These are phyloP conservation scores for Thermochaetoides dissita DNA, from an alignment of 2,329 filamentous ascomycete species.

Conservation along the genomic window DNA sequence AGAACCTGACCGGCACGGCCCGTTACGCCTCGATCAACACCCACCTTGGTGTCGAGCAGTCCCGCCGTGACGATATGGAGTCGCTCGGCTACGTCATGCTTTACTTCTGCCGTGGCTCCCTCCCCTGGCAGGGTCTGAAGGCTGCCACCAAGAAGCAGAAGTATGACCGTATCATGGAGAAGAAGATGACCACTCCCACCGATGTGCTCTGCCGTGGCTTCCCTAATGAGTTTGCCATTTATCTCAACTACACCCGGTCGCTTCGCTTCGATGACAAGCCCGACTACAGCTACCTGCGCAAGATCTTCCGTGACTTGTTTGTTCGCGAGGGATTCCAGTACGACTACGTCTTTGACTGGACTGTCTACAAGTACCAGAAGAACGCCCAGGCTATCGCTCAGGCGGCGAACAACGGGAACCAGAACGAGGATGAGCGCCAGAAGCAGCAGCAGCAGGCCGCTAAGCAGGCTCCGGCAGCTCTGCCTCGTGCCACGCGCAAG, in stretches of 20 bases:
- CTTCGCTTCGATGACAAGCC: slow-evolving; percentile 99
- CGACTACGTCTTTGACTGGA: slow-evolving; percentile 99
- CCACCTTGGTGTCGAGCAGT: slow-evolving; percentile 94
- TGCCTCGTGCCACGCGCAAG: slow-evolving; percentile 62
- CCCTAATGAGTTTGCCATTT: slow-evolving; percentile 98
- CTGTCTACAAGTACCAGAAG: slow-evolving; percentile 99
- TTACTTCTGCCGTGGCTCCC: slow-evolving; percentile 97
- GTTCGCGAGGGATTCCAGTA: slow-evolving; percentile 99
- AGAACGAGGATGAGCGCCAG: slow-evolving; percentile 45
- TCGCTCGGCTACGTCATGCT: slow-evolving; percentile 98
- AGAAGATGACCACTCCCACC: slow-evolving; percentile 99
- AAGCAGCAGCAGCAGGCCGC: slow-evolving; percentile 99
- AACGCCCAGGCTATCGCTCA: slow-evolving; percentile 90
- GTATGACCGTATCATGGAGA: slow-evolving; percentile 99
- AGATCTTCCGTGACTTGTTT: slow-evolving; percentile 99
- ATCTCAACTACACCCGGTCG: slow-evolving; percentile 97
- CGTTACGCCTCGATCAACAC: slow-evolving; percentile 99
- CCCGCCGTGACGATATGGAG: slow-evolving; percentile 98
- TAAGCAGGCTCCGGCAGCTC: slow-evolving; percentile 33
- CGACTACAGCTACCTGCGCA: slow-evolving; percentile 97
- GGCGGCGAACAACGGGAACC: slow-evolving; percentile 44
- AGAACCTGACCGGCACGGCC: slow-evolving; percentile 97
- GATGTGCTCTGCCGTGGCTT: slow-evolving; percentile 98
- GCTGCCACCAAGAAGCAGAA: slow-evolving; percentile 99
- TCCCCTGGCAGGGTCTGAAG: slow-evolving; percentile 97